Base-by-base conservation (phyloP, 2,329 filamentous ascomycete species). In the Fusarium coicis region DNA sequence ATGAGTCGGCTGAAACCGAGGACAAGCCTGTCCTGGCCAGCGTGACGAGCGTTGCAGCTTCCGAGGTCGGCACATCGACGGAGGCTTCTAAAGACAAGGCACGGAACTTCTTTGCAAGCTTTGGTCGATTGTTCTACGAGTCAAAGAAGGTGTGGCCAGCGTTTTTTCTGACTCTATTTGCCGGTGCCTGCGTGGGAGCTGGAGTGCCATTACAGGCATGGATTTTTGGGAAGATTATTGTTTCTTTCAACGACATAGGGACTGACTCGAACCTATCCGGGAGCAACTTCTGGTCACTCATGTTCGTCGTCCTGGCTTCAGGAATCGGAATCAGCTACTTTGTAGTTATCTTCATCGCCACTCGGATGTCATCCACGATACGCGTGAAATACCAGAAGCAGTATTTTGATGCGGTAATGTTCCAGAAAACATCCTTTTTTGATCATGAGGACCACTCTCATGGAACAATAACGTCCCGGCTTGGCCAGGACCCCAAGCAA, bases 281-380 rank as follows among this genome's bases (percentile, higher is more conserved):
- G 44, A 86, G 85, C 37, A 84, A 87, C 56, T 92, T 92, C 78
- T 93, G 89, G 89, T 86, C 89, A 0, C 84, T 91, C 66, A 92
- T 93, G 88, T 93, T 90, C 83, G 84, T 89, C 26, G 80, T 90
- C 1, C 81, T 92, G 34, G 90, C 90, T 4, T 82, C 87, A 9
- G 85, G 81, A 15, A 80, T 86, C 15, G 88, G 88, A 4, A 4
- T 87, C 1, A 81, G 85, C 21, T 92, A 92, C 78, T 88, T 89
- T 59, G 66, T 67, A 9, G 75, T 77, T 34, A 75, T 82, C 58
- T 72, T 79, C 37, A 67, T 77, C 36, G 81, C 88, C 4, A 88
- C 84, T 4, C 81, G 82, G 19, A 79, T 89, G 63, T 84, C 87
- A 55, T 80, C 84, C 28, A 81, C 84, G 64, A 84, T 89, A 53